Evolutionary conservation across 306 rosid species (phyloP).

Genomic region (Phaseolus lunatus): DNA sequence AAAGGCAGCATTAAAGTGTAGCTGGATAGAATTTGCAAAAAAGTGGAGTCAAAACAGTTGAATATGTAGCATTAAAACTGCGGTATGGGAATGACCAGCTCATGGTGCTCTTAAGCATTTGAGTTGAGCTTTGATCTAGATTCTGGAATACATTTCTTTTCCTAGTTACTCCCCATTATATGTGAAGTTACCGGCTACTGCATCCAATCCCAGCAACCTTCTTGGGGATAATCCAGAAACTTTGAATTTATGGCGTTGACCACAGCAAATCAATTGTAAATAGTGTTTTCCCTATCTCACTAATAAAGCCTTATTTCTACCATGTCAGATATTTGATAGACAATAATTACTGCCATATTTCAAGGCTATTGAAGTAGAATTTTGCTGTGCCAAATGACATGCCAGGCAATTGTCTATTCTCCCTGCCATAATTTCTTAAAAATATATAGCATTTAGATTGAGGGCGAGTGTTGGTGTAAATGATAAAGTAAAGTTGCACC

Average conservation of each 20-base stretch:
- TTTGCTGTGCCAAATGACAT: constrained; percentile 37
- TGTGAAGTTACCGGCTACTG: constrained; percentile 14
- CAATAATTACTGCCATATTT: constrained; percentile 15
- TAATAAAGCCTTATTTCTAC: background rate
- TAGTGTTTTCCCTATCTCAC: constrained; percentile 3
- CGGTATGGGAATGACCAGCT: background rate
- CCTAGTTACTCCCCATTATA: background rate
- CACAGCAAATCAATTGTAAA: constrained; percentile 4
- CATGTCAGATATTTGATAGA: constrained; percentile 1
- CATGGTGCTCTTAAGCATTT: constrained; percentile 13
- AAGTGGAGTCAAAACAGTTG: background rate
- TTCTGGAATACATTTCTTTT: constrained; percentile 20
- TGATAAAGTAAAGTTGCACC: background rate
- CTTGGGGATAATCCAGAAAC: constrained; percentile 15
- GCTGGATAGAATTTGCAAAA: background rate
- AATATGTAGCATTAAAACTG: background rate
- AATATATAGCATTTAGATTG: constrained; percentile 7
- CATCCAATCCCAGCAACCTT: constrained; percentile 9
- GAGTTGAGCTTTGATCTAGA: constrained; percentile 7
- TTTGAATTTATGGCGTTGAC: background rate
- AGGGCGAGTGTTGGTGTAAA: background rate
- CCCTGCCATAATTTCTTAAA: background rate
- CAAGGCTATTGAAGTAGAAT: constrained; percentile 5
- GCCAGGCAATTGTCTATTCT: constrained; percentile 3
- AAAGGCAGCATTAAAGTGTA: background rate